Conservation (phyloP, 139 green algal species). For the Eudorina sp. region DNA sequence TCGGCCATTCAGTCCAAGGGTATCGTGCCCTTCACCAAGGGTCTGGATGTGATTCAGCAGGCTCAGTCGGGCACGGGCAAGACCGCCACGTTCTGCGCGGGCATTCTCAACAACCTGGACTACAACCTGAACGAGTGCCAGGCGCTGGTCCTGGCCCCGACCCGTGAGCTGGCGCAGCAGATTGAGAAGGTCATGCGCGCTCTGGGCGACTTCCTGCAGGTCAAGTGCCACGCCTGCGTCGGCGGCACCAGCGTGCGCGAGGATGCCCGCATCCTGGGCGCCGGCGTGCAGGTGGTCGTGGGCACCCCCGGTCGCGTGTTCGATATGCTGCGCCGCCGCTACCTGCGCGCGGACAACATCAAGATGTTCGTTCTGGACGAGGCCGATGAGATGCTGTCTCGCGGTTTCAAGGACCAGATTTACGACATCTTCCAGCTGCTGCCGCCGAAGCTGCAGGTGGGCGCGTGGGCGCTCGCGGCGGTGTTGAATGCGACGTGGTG, state of each 20-base stretch:
- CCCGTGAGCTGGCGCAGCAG: conserved; percentile 99
- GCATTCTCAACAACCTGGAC: conserved; percentile 98
- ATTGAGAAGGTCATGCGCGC: conserved; percentile 99
- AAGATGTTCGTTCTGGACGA: conserved; percentile 98
- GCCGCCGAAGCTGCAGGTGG: conserved; percentile 97
- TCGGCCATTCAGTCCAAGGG: conserved; percentile 99
- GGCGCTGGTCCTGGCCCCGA: conserved; percentile 98
- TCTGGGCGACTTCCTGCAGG: conserved; percentile 97
- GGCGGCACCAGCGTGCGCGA: conserved; percentile 97
- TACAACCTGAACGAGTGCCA: conserved; percentile 95
- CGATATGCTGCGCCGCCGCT: conserved; percentile 98
- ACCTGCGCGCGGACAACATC: conserved; percentile 90
- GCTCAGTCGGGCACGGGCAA: conserved; percentile 99
- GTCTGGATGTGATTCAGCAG: conserved; percentile 99
- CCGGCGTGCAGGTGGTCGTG: conserved; percentile 92
- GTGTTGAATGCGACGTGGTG: too few species aligned
- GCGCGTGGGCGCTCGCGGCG: too few species aligned
- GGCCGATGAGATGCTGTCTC: conserved; percentile 99
- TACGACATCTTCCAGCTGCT: conserved; percentile 99
- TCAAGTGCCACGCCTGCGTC: conserved; percentile 99
- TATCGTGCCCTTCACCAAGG: conserved; percentile 98
- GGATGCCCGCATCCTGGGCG: conserved; percentile 95
- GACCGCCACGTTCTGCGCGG: conserved; percentile 99
- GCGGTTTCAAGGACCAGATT: conserved; percentile 99
- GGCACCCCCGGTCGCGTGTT: conserved; percentile 98